Percentiles rank a stretch among this genome's conserved stretches.
These are phyloP conservation scores for Detonula confervacea DNA, from an alignment of 352 stramenopile species.

Conservation along the genomic window DNA sequence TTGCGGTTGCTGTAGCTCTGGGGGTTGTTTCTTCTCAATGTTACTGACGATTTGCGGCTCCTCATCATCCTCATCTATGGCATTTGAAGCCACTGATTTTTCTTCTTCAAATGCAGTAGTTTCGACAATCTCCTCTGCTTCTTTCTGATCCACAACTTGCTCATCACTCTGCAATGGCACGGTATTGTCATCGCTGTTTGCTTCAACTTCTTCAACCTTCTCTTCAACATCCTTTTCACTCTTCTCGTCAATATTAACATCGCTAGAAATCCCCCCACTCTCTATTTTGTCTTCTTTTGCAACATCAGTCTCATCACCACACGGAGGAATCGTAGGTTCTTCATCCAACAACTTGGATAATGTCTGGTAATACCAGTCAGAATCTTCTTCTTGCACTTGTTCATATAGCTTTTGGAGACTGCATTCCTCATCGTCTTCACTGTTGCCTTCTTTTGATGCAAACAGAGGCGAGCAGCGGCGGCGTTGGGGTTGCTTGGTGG, in stretches of 20 bases:
- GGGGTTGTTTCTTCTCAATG: no score
- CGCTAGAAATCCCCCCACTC: neutral
- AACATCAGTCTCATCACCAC: neutral
- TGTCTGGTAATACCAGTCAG: constrained; percentile 57
- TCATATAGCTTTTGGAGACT: constrained; percentile 53
- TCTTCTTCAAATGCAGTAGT: no score
- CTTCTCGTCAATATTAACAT: neutral
- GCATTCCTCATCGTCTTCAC: constrained; percentile 25
- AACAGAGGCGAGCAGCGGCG: neutral
- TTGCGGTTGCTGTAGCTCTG: no score
- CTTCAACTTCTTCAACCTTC: no score
- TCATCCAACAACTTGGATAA: constrained; percentile 50
- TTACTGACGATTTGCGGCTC: no score
- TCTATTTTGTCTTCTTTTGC: neutral
- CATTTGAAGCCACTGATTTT: no score
- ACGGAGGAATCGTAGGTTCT: no score
- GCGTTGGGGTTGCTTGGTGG: neutral
- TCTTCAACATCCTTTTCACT: neutral
- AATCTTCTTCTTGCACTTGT: constrained; percentile 57
- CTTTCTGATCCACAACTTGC: neutral
- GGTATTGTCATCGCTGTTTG: no score
- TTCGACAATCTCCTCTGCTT: neutral
- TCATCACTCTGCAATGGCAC: no score
- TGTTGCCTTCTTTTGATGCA: constrained; percentile 4
- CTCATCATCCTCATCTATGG: no score